Evolutionary conservation across 495 filamentous ascomycete genomes (phyloP), one percentile per base, ranked within the genome.

Genomic region (Immersiella caudata): DNA sequence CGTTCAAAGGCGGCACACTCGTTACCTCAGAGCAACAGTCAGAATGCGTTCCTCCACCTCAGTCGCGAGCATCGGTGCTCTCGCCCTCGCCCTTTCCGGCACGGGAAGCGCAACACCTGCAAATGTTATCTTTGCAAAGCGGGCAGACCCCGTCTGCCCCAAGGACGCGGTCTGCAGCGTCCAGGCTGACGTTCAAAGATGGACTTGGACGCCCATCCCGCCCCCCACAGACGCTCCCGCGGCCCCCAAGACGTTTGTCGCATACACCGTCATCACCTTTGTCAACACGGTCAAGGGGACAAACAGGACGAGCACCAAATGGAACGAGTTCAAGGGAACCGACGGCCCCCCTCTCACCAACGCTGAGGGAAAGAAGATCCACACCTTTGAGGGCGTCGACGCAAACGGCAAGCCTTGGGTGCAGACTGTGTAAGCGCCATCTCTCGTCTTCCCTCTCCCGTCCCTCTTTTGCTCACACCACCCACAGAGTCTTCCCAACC

Each of bases 201-300:
- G n/a, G 11, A 22, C 20, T n/a, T 55, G 52, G 52, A 11, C 21
- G 29, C 29, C 29, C 29, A 33, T 33, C 29, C 29, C 29, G 4
- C 29, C 8, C 52, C 14, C 9, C 6, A 55, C n/a, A 6, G 21
- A 26, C 7, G 52, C 14, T 20, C 24, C 52, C 1, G 6, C 21
- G n/a, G n/a, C 52, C 24, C 2, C 16, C 40, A 12, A 46, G 11
- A 18, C 6, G 40, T 59, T 74, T 27, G 4, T 68, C 1, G 55
- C 87, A 0, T 74, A 90, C 0, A 14, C 80, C 0, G 64, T 85
- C 11, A 84, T 86, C 0, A 75, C 85, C 1, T 65, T 82, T 16
- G 76, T 91, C 7, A 89, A 90, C 68, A 82, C 88, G 26, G 69
- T 90, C 8, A 83, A 81, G 21, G 90, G 89, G 49, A 80, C 89